Evolutionary conservation across 208 protist species (phyloP).

Genomic region (Acanthamoeba triangularis): DNA sequence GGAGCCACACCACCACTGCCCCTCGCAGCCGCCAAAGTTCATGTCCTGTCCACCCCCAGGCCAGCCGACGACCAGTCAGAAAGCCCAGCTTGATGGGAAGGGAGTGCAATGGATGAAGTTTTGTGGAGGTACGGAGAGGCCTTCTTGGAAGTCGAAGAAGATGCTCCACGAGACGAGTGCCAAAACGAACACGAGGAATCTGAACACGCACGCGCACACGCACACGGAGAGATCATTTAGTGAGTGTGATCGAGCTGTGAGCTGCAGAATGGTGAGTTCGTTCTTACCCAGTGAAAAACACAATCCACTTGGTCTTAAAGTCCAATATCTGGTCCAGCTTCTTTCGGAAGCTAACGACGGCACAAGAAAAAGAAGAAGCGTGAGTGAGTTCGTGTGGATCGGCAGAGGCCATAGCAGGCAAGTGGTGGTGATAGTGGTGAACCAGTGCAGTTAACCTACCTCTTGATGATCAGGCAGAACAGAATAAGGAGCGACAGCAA

Average conservation of each 20-base stretch:
- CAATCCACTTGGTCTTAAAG: conserved; percentile 58
- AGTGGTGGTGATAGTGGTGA: no score
- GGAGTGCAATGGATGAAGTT: no score
- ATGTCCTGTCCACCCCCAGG: no score
- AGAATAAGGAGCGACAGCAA: conserved; percentile 26
- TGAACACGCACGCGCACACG: no score
- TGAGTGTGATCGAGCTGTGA: no score
- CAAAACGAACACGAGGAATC: conserved; percentile 49
- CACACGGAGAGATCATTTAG: no score
- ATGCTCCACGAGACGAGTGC: conserved; percentile 30
- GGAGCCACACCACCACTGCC: conserved; percentile 45
- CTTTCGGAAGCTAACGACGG: conserved; percentile 10
- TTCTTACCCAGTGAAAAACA: conserved; percentile 54
- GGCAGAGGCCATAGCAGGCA: no score
- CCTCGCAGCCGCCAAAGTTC: conserved; percentile 53
- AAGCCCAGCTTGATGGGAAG: no score
- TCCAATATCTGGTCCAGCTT: background rate
- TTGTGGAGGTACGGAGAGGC: background rate
- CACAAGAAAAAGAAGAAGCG: background rate
- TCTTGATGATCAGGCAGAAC: conserved; percentile 59
- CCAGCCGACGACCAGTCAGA: no score
- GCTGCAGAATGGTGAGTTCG: no score
- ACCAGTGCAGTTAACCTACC: no score
- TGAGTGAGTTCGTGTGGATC: no score
- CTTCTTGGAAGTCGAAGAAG: conserved; percentile 52